Percentiles rank a stretch among this genome's conserved stretches.
phyloP scores from a whole-genome alignment of 257 asterid genomes.

The Plantago elongata region DNA sequence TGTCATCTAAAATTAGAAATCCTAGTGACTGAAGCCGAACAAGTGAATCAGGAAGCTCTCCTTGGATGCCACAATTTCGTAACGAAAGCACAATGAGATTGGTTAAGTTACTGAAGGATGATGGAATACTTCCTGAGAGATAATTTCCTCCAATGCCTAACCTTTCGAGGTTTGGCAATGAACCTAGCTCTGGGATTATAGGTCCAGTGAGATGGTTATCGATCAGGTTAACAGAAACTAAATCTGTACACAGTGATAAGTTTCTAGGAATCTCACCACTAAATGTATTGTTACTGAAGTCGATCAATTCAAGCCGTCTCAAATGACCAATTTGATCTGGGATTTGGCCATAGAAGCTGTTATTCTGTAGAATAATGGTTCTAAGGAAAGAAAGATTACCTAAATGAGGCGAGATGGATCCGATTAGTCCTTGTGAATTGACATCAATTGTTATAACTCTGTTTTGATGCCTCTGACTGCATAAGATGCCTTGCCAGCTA shows the following conservation, averaged over 20 bases:
- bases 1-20: slow-evolving; percentile 15
- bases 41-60: slow-evolving; percentile 26
- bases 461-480: slow-evolving; percentile 22
- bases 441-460: slow-evolving; percentile 26
- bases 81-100: slow-evolving; percentile 10
- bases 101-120: slow-evolving; percentile 17
- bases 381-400: slow-evolving; percentile 40
- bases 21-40: slow-evolving; percentile 15
- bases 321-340: slow-evolving; percentile 35
- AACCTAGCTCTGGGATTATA: background rate
- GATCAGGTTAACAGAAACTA: background rate
- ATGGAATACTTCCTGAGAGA: slow-evolving; percentile 24
- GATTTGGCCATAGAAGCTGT: slow-evolving; percentile 27
- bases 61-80: slow-evolving; percentile 20
- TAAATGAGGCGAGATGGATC: slow-evolving; percentile 31
- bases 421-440: slow-evolving; percentile 24
- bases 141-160: slow-evolving; percentile 11
- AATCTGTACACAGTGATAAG: background rate
- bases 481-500: slow-evolving; percentile 25
- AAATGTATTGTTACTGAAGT: slow-evolving; percentile 14
- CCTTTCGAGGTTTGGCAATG: background rate
- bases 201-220: background rate
- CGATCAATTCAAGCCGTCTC: slow-evolving; percentile 15
- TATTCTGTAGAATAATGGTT: slow-evolving; percentile 20
- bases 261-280: slow-evolving; percentile 2